phyloP scores from a whole-genome alignment of 805 yeast genomes.

The Kluyveromyces siamensis region DNA sequence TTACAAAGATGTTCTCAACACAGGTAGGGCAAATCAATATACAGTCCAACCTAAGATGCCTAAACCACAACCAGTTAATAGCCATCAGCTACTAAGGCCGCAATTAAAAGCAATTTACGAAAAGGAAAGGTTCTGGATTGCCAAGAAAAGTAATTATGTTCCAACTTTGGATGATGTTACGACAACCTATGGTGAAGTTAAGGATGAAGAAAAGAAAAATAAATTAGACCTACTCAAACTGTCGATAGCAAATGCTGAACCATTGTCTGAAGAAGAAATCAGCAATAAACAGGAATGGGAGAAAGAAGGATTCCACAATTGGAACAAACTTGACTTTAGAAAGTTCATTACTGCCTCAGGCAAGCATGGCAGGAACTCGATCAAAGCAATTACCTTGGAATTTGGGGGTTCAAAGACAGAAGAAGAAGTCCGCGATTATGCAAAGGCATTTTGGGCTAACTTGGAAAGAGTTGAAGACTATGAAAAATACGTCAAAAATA shows the following conservation, averaged over 20 bases:
- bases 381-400: conserved; percentile 63
- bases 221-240: conserved; percentile 53
- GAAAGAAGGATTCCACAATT: conserved; percentile 62
- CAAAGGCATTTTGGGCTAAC: conserved; percentile 72
- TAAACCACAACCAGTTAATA: conserved; percentile 70
- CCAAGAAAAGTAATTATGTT: conserved; percentile 58
- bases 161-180: conserved; percentile 52
- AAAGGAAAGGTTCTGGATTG: conserved; percentile 68
- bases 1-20: conserved; percentile 71
- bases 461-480: conserved; percentile 78
- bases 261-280: conserved; percentile 77
- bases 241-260: conserved; percentile 68
- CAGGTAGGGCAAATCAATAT: conserved; percentile 41
- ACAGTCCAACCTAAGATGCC: conserved; percentile 73
- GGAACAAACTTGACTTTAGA: conserved; percentile 84
- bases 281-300: conserved; percentile 49
- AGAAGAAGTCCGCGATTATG: conserved; percentile 74
- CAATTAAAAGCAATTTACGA: conserved; percentile 68
- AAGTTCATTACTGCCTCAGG: conserved; percentile 67
- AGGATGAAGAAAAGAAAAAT: conserved; percentile 36
- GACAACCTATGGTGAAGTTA: conserved; percentile 28
- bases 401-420: conserved; percentile 65
- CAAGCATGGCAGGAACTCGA: conserved; percentile 72
- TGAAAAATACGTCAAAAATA: conserved; percentile 71
- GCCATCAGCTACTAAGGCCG: conserved; percentile 87